These are phyloP conservation scores for Alloteropsis semialata DNA, from an alignment of 176 grass and related monocot species.

Conservation along the genomic window DNA sequence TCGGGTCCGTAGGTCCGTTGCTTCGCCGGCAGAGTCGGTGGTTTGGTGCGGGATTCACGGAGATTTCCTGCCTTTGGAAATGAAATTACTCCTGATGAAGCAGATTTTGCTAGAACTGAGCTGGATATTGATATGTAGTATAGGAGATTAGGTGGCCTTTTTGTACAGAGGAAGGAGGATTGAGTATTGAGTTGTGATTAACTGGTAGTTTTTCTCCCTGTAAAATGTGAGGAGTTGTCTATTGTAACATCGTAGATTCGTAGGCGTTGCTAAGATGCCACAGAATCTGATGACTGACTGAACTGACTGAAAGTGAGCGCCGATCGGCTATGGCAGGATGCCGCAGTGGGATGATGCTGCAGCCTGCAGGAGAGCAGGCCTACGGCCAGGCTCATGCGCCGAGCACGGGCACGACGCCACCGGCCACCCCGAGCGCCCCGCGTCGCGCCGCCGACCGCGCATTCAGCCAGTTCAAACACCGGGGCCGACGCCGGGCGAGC, in stretches of 20 bases:
- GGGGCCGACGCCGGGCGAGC: background rate
- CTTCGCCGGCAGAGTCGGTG: slow-evolving; percentile 9
- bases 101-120: background rate
- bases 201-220: background rate
- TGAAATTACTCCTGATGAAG: background rate
- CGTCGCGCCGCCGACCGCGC: background rate
- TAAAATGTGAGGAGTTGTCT: background rate
- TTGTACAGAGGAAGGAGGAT: background rate
- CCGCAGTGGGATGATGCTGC: no score
- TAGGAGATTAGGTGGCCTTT: background rate
- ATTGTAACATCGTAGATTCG: no score
- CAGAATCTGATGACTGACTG: background rate
- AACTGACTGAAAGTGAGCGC: no score
- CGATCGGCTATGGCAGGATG: no score
- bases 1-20: slow-evolving; percentile 18
- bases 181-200: background rate
- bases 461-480: background rate
- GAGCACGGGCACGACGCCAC: no score
- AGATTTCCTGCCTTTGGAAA: background rate
- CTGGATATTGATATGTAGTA: background rate
- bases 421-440: no score
- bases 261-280: background rate
- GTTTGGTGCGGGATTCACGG: background rate
- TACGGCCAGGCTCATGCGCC: no score
- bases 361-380: no score